Percentiles rank a stretch among this genome's conserved stretches.
These are phyloP conservation scores for Aspergillus terreus DNA, from an alignment of 2,329 filamentous ascomycete genomes.

Conservation along the genomic window DNA sequence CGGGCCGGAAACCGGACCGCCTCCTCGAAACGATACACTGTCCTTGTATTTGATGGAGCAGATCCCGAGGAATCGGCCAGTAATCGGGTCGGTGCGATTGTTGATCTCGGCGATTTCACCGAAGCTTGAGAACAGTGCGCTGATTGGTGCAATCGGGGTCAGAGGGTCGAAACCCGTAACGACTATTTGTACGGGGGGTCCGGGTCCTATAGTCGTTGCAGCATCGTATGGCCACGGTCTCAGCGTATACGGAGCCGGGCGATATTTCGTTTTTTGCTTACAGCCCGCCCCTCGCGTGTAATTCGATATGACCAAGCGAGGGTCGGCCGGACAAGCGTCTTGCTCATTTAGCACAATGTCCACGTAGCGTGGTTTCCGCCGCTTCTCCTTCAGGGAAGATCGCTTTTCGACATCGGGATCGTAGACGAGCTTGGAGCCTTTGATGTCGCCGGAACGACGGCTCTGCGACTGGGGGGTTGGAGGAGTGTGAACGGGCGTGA, in stretches of 20 bases:
- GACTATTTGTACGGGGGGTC: slow-evolving; percentile 84
- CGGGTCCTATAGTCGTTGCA: slow-evolving; percentile 79
- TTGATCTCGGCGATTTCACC: slow-evolving; percentile 80
- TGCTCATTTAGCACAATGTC: slow-evolving; percentile 54
- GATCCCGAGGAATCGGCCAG: slow-evolving; percentile 89
- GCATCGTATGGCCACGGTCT: slow-evolving; percentile 79
- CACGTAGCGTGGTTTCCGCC: slow-evolving; percentile 51
- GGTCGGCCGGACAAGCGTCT: slow-evolving; percentile 67
- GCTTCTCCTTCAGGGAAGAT: slow-evolving; percentile 53
- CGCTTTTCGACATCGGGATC: slow-evolving; percentile 62
- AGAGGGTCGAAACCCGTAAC: slow-evolving; percentile 96
- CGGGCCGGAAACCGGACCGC: slow-evolving; percentile 60
- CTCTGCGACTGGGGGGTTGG: slow-evolving; percentile 48
- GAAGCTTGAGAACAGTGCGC: slow-evolving; percentile 38
- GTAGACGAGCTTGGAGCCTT: slow-evolving; percentile 58
- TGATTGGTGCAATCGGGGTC: slow-evolving; percentile 59
- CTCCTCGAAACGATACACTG: slow-evolving; percentile 51
- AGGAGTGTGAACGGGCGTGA: slow-evolving; percentile 42
- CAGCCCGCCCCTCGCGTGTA: slow-evolving; percentile 61
- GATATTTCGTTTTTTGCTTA: slow-evolving; percentile 66
- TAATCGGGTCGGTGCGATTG: slow-evolving; percentile 92
- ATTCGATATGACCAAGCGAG: slow-evolving; percentile 66
- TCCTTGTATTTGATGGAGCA: slow-evolving; percentile 89
- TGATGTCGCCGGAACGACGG: slow-evolving; percentile 49
- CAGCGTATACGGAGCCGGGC: slow-evolving; percentile 72